A percentile compares a stretch with the other conserved stretches of the same genome.
Evolutionary conservation across 805 yeast species (phyloP).

Genomic region (Saccharomyces paradoxus): DNA sequence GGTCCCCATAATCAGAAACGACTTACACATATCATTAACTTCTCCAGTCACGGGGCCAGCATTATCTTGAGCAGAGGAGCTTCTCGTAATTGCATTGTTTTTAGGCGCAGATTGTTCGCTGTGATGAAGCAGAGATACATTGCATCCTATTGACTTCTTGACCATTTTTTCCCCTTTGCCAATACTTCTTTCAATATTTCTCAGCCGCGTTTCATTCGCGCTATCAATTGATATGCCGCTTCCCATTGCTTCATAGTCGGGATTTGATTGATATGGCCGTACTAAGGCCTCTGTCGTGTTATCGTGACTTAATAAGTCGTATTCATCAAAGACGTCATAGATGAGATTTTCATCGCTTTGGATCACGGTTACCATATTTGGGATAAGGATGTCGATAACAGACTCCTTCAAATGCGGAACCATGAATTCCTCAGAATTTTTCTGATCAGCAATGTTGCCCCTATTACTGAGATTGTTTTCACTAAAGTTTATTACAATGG

Average conservation of each 20-base stretch:
- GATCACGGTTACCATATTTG: not conserved
- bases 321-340: not conserved
- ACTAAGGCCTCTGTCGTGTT: not conserved
- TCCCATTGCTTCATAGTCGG: not conserved
- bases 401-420: not conserved
- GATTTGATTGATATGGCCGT: not conserved
- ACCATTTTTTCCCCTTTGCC: not conserved
- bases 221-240: not conserved
- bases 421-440: not conserved
- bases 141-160: not conserved
- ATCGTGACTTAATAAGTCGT: not conserved
- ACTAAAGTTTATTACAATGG: not conserved
- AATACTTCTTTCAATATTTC: not conserved
- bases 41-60: not conserved
- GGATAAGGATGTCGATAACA: not conserved
- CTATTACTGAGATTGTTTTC: not conserved
- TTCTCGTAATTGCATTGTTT: not conserved
- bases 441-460: not conserved
- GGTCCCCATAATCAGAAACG: not conserved
- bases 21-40: not conserved
- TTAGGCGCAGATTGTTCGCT: not conserved
- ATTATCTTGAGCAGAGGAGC: not conserved
- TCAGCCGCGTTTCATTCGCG: not conserved
- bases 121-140: not conserved
- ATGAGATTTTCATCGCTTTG: not conserved